Evolutionary conservation across 352 stramenopile genomes (phyloP), one percentile per base, ranked within the genome.

Genomic region (Salisapilia sapeloensis): DNA sequence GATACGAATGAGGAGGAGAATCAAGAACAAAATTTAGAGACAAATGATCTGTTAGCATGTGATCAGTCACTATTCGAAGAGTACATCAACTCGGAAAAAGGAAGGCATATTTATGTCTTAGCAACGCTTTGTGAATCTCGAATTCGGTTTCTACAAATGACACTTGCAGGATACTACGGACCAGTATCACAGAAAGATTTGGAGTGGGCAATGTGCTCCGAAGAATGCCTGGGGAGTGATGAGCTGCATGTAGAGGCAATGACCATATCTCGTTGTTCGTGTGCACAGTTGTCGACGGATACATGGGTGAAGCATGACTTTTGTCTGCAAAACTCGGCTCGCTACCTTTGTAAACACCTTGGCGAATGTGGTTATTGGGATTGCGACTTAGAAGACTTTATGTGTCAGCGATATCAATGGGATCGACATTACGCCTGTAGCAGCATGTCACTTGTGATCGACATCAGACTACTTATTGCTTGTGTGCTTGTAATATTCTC

Each of bases 381-480:
- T 35, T 95, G 82, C 41, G 39, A 58, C 24, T 59, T 92, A 22
- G 56, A 87, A 34, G 82, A 95, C 40, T 94, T 93, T 38, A 91
- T 85, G 59, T 95, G 82, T 45, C 65, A 85, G 20, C 74, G 82
- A 25, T 84, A 87, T 51, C 77, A 94, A 42, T 94, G 74, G 74
- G 70, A 84, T 38, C 58, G 44, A 20, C 33, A 66, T 28, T 76
- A 89, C 46, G 33, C 69, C 16, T 89, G 66, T 35, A 21, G 10
- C 1, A 44, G 53, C 19, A 30, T 36, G 40, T 27, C 24, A 4
- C 20, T 48, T 6, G 24, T 28, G 24, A 28, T 12, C n/a, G n/a
- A n/a, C n/a, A n/a, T n/a, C n/a, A n/a, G n/a, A n/a, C n/a, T n/a
- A n/a, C n/a, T n/a, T n/a, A n/a, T n/a, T n/a, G n/a, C n/a, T n/a